Conservation (phyloP, 2,329 filamentous ascomycete genomes). For the Ilyonectria sp. region DNA sequence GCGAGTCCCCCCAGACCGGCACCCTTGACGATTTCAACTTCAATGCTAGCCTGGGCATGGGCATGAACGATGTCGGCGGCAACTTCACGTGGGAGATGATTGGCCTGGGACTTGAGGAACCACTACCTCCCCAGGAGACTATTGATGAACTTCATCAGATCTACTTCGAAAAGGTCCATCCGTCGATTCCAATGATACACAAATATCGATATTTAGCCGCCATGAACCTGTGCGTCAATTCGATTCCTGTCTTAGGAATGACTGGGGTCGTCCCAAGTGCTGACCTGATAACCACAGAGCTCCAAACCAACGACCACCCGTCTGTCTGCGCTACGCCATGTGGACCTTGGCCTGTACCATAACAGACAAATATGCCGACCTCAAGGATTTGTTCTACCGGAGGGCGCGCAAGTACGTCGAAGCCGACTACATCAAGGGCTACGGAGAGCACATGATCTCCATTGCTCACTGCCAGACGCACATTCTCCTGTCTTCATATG, state of each 20-base stretch:
- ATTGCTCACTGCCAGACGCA: conserved; percentile 90
- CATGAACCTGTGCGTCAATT: conserved; percentile 79
- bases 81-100: conserved; percentile 87
- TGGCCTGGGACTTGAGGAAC: conserved; percentile 72
- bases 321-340: conserved; percentile 93
- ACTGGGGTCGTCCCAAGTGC: conserved; percentile 12
- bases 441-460: conserved; percentile 90
- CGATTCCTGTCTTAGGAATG: not conserved
- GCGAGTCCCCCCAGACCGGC: conserved; percentile 66
- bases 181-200: conserved; percentile 90
- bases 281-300: conserved; percentile 62
- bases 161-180: conserved; percentile 93
- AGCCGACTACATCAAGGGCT: conserved; percentile 90
- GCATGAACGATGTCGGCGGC: conserved; percentile 65
- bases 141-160: conserved; percentile 91
- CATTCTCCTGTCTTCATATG: conserved; percentile 83
- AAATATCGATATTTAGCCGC: conserved; percentile 88
- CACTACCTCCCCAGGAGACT: conserved; percentile 70
- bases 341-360: conserved; percentile 94
- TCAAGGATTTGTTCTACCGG: conserved; percentile 92
- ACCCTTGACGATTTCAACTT: conserved; percentile 73
- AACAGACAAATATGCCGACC: conserved; percentile 82
- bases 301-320: conserved; percentile 87
- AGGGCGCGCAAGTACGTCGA: conserved; percentile 92
- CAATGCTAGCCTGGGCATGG: conserved; percentile 63